These are phyloP conservation scores for Rhodotorula toruloides DNA, from an alignment of 768 basidiomycete species.

Conservation along the genomic window DNA sequence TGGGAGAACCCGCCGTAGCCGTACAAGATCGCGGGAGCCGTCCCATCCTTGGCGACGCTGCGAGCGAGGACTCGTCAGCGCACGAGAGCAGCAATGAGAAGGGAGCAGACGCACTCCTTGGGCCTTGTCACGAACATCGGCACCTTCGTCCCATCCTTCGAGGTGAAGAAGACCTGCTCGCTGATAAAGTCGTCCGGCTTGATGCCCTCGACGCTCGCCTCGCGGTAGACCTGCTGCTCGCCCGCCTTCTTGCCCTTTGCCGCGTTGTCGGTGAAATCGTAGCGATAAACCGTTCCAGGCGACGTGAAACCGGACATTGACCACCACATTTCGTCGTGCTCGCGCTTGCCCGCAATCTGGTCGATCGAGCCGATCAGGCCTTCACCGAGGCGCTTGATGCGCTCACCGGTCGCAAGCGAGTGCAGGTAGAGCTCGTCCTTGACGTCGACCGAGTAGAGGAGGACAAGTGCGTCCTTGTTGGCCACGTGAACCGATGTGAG, in stretches of 20 bases:
- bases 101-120: constrained; percentile 48
- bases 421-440: constrained; percentile 75
- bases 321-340: constrained; percentile 59
- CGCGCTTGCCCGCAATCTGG: constrained; percentile 53
- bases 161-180: constrained; percentile 71
- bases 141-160: constrained; percentile 71
- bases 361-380: constrained; percentile 65
- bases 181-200: constrained; percentile 64
- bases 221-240: constrained; percentile 53
- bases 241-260: constrained; percentile 40
- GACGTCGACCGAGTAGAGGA: constrained; percentile 70
- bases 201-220: constrained; percentile 59
- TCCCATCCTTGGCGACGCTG: constrained; percentile 55
- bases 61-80: neutral
- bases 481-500: constrained; percentile 55
- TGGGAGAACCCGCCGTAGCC: constrained; percentile 66
- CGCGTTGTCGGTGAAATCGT: constrained; percentile 52
- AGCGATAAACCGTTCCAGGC: constrained; percentile 62
- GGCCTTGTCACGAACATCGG: constrained; percentile 83
- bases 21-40: constrained; percentile 70
- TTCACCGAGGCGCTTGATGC: constrained; percentile 56
- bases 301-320: constrained; percentile 63
- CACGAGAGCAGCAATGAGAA: neutral
- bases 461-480: constrained; percentile 55
- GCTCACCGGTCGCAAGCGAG: constrained; percentile 54